phyloP scores from a whole-genome alignment of 2,329 filamentous ascomycete species.

The Talaromyces funiculosus region DNA sequence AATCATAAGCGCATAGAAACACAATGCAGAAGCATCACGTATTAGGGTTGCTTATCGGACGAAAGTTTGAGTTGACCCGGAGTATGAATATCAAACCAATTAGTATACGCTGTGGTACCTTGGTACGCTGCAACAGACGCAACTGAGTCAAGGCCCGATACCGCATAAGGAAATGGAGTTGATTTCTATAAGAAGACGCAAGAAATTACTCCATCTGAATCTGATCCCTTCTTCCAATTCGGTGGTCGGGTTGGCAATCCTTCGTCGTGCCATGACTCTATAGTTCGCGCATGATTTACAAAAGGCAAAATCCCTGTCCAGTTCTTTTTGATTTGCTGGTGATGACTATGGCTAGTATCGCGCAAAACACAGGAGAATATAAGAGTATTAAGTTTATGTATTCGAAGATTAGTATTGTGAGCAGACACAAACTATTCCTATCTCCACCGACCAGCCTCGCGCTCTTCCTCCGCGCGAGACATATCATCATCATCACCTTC shows the following conservation, averaged over 20 bases:
- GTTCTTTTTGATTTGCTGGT: background rate
- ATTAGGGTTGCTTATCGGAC: background rate
- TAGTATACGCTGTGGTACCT: too few species aligned
- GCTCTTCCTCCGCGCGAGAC: constrained; percentile 35
- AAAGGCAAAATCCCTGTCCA: background rate
- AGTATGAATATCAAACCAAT: background rate
- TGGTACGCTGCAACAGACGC: too few species aligned
- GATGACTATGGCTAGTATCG: background rate
- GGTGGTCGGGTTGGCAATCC: too few species aligned
- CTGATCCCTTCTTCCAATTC: background rate
- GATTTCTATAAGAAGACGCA: background rate
- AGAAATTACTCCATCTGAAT: background rate
- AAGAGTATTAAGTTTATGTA: background rate
- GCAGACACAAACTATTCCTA: constrained; percentile 12
- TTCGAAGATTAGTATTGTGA: too few species aligned
- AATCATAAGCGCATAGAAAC: background rate
- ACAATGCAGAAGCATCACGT: too few species aligned
- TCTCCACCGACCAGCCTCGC: constrained; percentile 32
- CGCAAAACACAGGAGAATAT: background rate
- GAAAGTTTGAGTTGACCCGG: background rate
- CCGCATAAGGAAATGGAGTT: too few species aligned
- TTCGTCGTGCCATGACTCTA: too few species aligned
- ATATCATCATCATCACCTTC: constrained; percentile 42
- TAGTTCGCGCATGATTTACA: background rate
- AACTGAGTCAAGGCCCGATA: too few species aligned